phyloP scores from a whole-genome alignment of 2,329 filamentous ascomycete genomes.

The Exophiala alcalophila region DNA sequence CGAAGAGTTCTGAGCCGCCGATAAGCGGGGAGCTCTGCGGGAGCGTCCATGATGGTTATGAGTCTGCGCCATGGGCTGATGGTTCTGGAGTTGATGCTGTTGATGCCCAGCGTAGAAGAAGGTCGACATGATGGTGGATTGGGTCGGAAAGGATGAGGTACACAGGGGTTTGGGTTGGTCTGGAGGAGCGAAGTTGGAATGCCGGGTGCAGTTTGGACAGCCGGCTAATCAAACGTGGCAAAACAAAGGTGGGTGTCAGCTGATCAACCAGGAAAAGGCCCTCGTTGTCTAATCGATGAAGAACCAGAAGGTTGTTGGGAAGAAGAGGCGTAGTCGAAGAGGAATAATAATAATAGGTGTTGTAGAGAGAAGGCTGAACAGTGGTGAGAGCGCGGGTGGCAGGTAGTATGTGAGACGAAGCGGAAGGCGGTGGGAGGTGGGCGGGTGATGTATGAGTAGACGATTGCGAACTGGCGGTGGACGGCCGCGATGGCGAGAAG shows the following conservation, averaged over 20 bases:
- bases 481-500: constrained; percentile 9
- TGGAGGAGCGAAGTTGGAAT: constrained; percentile 10
- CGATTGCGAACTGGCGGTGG: constrained; percentile 17
- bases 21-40: constrained; percentile 76
- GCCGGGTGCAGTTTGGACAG: constrained; percentile 2
- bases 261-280: constrained; percentile 11
- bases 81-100: constrained; percentile 54
- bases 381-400: constrained; percentile 11
- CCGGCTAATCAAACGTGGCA: constrained; percentile 28
- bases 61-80: constrained; percentile 37
- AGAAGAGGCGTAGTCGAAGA: constrained; percentile 9
- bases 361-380: constrained; percentile 11
- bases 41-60: constrained; percentile 66
- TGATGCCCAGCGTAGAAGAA: constrained; percentile 46
- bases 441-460: constrained; percentile 15
- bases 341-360: constrained; percentile 4
- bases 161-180: constrained; percentile 5
- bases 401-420: constrained; percentile 11
- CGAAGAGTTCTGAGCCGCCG: constrained; percentile 74
- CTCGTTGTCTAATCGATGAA: constrained; percentile 6
- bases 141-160: constrained; percentile 4
- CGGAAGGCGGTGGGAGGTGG: constrained; percentile 14
- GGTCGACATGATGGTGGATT: constrained; percentile 42
- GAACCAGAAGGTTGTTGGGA: constrained; percentile 5
- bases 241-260: constrained; percentile 24